Evolutionary conservation across 768 basidiomycete species (phyloP), one percentile per base, ranked within the genome.

Genomic region (Mycena pura): DNA sequence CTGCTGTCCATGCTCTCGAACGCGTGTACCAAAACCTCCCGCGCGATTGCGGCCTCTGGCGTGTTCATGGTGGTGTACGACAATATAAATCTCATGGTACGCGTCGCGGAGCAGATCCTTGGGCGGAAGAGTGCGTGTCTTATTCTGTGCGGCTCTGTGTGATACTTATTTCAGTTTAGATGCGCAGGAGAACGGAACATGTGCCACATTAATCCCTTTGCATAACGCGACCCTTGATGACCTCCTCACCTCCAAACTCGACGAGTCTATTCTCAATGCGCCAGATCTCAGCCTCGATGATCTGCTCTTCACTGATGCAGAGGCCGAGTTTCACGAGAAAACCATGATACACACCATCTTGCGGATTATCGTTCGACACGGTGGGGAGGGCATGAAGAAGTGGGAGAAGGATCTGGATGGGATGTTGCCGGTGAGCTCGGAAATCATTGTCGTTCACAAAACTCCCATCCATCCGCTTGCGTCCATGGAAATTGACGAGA

Each of bases 41-140:
- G 59, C 1, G 6, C 11, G 2, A n/a, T 69, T 13, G 70, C 69
- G 2, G 13, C 15, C 0, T 45, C 51, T 2, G 29, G 44, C 2
- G 21, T 62, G 1, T 57, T 63, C n/a, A 39, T 19, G 0, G 27
- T 51, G 39, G 59, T 68, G 6, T 76, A 74, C 48, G 71, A 76
- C 60, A 76, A 75, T 46, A 70, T 74, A 41, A 76, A 76, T 41
- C 50, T 71, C 53, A 45, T 71, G 34, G 58, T 58, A 21, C 62
- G 65, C 17, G 48, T 64, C 14, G 68, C 70, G 1, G 75, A 76
- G 43, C 73, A 73, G 40, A 53, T 70, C 6, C 38, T 75, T 0
- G 71, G 72, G 0, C 62, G 69, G 1, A 72, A 45, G 15, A 58
- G 66, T 66, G 38, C 41, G 65, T 57, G 22, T 51, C 29, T 36